A percentile compares a stretch with the other conserved stretches of the same genome.
phyloP scores from a whole-genome alignment of 2,329 filamentous ascomycete species.

The Claviceps sp. region DNA sequence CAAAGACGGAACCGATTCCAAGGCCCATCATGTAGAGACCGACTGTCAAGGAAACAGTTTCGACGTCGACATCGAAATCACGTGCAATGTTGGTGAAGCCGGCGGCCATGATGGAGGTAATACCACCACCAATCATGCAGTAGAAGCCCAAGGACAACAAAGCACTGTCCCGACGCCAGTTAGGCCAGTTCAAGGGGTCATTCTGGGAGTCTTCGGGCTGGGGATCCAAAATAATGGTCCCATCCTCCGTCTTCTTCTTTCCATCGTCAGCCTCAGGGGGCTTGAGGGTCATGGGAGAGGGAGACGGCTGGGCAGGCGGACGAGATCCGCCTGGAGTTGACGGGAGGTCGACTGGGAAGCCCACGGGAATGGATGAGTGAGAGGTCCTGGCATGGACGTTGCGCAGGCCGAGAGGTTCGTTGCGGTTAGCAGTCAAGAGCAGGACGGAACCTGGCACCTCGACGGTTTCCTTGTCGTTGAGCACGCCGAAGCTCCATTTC shows the following conservation, averaged over 20 bases:
- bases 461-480: conserved; percentile 6
- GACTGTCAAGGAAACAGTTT: conserved; percentile 72
- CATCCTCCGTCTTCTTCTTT: conserved; percentile 69
- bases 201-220: conserved; percentile 86
- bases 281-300: conserved; percentile 5
- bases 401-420: conserved; percentile 9
- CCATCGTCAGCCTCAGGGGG: conserved; percentile 16
- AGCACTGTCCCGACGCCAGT: conserved; percentile 66
- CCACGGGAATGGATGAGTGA: conserved; percentile 37
- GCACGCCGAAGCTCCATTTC: conserved; percentile 7
- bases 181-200: conserved; percentile 85
- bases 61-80: conserved; percentile 49
- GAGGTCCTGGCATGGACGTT: conserved; percentile 6
- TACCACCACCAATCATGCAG: conserved; percentile 85
- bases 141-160: conserved; percentile 78
- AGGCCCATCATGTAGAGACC: conserved; percentile 91
- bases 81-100: conserved; percentile 72
- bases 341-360: conserved; percentile 25
- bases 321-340: conserved; percentile 15
- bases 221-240: conserved; percentile 74
- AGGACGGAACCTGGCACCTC: conserved; percentile 10
- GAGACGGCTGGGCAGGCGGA: conserved; percentile 5
- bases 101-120: conserved; percentile 80
- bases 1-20: conserved; percentile 70
- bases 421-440: conserved; percentile 9